A percentile compares a stretch with the other conserved stretches of the same genome.
phyloP scores from a whole-genome alignment of 345 rosid species.

The Lepidium didymum region DNA sequence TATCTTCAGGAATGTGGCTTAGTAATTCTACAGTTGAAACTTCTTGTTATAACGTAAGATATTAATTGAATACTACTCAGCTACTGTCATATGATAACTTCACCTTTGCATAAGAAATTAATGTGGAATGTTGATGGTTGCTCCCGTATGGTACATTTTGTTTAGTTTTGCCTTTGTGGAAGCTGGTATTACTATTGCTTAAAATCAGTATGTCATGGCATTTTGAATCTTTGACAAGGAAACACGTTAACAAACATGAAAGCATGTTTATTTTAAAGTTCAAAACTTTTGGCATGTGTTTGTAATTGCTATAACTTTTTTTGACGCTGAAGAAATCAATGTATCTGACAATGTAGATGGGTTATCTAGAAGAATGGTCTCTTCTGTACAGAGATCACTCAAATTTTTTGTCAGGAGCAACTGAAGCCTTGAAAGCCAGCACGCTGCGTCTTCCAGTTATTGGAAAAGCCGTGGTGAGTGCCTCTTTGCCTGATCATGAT shows the following conservation, averaged over 20 bases:
- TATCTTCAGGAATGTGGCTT: background rate
- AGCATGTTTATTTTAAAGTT: background rate
- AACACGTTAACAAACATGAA: background rate
- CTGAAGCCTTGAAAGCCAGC: slow-evolving; percentile 88
- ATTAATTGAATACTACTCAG: background rate
- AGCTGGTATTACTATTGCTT: background rate
- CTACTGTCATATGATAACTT: background rate
- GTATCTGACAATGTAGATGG: slow-evolving; percentile 39
- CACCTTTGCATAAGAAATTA: background rate
- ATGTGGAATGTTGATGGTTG: background rate
- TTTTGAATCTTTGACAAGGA: background rate
- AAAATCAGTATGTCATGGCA: background rate
- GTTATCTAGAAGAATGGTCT: slow-evolving; percentile 69
- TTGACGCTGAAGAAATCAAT: background rate
- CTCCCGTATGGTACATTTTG: background rate
- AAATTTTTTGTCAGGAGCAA: slow-evolving; percentile 67
- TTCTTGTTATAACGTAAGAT: background rate
- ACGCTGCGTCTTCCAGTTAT: slow-evolving; percentile 87
- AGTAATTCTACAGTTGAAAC: background rate
- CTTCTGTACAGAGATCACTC: slow-evolving; percentile 64
- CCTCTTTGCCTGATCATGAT: background rate
- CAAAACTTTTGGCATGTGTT: background rate
- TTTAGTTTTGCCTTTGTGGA: background rate
- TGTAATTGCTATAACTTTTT: background rate
- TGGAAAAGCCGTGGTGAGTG: slow-evolving; percentile 63